Evolutionary conservation across 108 stramenopile species (phyloP), one percentile per base, ranked within the genome.

Genomic region (Schizochytrium sp.): DNA sequence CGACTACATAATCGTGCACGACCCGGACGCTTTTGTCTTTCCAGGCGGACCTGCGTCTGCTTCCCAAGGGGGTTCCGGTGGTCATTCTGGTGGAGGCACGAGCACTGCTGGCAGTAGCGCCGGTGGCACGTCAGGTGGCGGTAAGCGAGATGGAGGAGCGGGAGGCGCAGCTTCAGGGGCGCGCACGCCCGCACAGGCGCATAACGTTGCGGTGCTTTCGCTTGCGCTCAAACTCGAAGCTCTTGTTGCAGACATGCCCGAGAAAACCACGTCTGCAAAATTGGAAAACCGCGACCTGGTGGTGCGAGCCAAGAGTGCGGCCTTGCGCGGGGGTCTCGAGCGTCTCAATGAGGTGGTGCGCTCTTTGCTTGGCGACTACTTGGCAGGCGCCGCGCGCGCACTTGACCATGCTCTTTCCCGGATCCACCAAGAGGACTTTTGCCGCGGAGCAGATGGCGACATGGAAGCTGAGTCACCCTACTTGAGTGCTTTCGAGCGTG

Each of bases 211-310:
- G 51, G 23, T 83, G 10, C 23, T 83, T 6, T 21, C 48, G 23
- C 76, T 83, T 34, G 76, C 48, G 76, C 76, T 83, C 76, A 83
- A 83, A 23, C 76, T 83, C 28, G 76, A 83, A 23, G 76, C 76
- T 6, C 76, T 83, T 1, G 51, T 83, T 0, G 76, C 48, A 53
- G 76, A 83, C 12, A 83, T 83, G 76, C 76, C 76, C 0, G 76
- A 83, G 23, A 83, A 83, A 34, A 83, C 76, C 18, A 83, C 76
- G 51, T 45, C 76, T 6, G 48, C 4, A 12, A 83, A 83, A 53
- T 3, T 83, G 45, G 76, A 83, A 23, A 53, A 47, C 4, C 76
- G 76, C 76, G 76, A 83, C 45, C 48, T 16, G 45, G 28, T 83
- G 16, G 76, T 83, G 19, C 45, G 51, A 6, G 76, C 48, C 51